Base-by-base conservation (phyloP, 257 asterid genomes). In the Jaltomata sinuosa region DNA sequence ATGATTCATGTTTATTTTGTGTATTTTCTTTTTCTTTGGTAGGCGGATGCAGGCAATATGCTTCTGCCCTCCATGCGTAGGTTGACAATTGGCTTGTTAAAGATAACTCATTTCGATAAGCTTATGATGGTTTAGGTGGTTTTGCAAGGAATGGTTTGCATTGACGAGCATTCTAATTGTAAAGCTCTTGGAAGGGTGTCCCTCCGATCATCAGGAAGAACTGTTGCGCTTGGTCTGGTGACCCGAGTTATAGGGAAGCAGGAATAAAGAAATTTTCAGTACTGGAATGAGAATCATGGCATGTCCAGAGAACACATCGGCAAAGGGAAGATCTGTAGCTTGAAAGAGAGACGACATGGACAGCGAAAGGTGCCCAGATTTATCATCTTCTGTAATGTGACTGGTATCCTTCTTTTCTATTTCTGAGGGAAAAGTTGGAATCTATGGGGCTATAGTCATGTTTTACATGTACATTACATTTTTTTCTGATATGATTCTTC, bases 111-210 rank as follows among this genome's bases (percentile, higher is more conserved):
- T 76, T 14, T 76, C 36, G 36, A 76, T 76, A 25, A 22, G 81
- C 81, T 76, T 80, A 11, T 78, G 69, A 52, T 87, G 81, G 40
- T 61, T 65, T 89, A 94, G 98, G 99, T 93, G 83, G 89, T 80
- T 85, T 88, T 96, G 85, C 88, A 93, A 69, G 97, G 86, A 64
- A 84, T 89, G 16, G 93, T 96, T 34, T 93, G 99, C n/a, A 96
- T 94, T 32, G 94, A 94, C 83, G 98, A 91, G 89, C 94, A 93
- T 79, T 84, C 87, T 25, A 91, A 71, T 16, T 91, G 91, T 87
- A 92, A 89, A 92, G 92, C 92, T 84, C 87, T 96, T 59, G 99
- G 99, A 83, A 91, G 97, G 90, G 98, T 90, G 34, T 96, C 94
- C 61, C 95, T 96, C 11, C 89, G 98, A 92, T 87, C 97, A 77